Conservation (phyloP, 2,329 filamentous ascomycete genomes). For the Parascedosporium putredinis region DNA sequence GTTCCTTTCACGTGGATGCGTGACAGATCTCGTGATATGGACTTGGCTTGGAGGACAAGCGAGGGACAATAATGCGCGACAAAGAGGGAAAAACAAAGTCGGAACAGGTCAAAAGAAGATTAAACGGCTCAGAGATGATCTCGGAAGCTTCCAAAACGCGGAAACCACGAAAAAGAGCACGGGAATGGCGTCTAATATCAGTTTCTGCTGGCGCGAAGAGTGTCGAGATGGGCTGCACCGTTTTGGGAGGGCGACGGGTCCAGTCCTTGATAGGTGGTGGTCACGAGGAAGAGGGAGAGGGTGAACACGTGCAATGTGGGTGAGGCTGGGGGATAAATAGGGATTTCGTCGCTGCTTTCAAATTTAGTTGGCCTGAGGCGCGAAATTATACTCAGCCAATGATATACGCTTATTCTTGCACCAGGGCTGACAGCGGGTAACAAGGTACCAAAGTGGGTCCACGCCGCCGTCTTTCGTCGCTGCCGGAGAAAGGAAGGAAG, state of each 20-base stretch:
- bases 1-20: slow-evolving; percentile 32
- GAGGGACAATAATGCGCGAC: slow-evolving; percentile 4
- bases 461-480: too few relatives aligned
- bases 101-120: slow-evolving; percentile 7
- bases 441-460: neutral
- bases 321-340: slow-evolving; percentile 26
- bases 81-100: slow-evolving; percentile 11
- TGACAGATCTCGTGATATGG: slow-evolving; percentile 38
- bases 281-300: slow-evolving; percentile 28
- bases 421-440: neutral
- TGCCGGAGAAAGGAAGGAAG: neutral
- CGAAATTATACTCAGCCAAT: slow-evolving; percentile 7
- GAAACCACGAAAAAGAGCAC: slow-evolving; percentile 6
- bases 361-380: neutral
- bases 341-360: neutral
- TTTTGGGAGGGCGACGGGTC: neutral
- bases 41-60: slow-evolving; percentile 9
- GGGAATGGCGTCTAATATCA: neutral
- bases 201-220: slow-evolving; percentile 2
- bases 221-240: neutral
- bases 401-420: slow-evolving; percentile 2
- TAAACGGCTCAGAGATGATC: slow-evolving; percentile 5
- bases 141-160: neutral
- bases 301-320: slow-evolving; percentile 30
- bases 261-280: slow-evolving; percentile 17